Base-by-base conservation (phyloP, 108 stramenopile genomes). In the Epipyxis sp. region DNA sequence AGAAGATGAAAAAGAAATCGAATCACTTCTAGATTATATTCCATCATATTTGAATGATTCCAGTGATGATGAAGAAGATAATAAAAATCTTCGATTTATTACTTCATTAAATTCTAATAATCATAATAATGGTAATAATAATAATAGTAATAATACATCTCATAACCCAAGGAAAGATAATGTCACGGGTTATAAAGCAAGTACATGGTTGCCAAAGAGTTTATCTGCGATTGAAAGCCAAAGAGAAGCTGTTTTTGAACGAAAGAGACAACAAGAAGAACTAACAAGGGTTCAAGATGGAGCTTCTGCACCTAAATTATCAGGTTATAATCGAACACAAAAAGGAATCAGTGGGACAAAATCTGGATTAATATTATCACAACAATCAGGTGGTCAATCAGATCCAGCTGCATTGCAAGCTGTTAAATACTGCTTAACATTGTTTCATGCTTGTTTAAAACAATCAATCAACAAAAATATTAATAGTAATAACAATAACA, bases 231-330 rank as follows among this genome's bases (percentile, higher is more conserved):
- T 69, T 0, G 44, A 41, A 69, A 32, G 34, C 3, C 61, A 72
- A 79, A 30, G 37, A 32, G 42, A n/a, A 57, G 13, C 34, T 29
- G 50, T 39, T 20, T 1, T 29, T 42, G 39, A 25, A 59, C 27
- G 68, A 43, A 79, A 80, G 30, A 59, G 76, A 76, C 10, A 77
- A 59, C 76, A 68, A 35, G 1, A 80, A 42, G 80, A 82, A 69
- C 78, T 57, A 0, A 43, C 79, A 0, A 77, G 62, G 20, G 83
- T 85, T 20, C 3, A 58, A 1, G 84, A 85, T 50, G 84, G 84
- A 1, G 72, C 71, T 0, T 77, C 43, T 37, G 84, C 84, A 0
- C 84, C 84, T 10, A 83, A 81, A 76, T 59, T 81, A 43, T 83
- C 84, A 0, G 84, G 84, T 0, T 57, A 79, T 1, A 79, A 83